Evolutionary conservation across 192 early-diverging fungal species (phyloP), one percentile per base, ranked within the genome.

Genomic region (Diversispora eburnea): DNA sequence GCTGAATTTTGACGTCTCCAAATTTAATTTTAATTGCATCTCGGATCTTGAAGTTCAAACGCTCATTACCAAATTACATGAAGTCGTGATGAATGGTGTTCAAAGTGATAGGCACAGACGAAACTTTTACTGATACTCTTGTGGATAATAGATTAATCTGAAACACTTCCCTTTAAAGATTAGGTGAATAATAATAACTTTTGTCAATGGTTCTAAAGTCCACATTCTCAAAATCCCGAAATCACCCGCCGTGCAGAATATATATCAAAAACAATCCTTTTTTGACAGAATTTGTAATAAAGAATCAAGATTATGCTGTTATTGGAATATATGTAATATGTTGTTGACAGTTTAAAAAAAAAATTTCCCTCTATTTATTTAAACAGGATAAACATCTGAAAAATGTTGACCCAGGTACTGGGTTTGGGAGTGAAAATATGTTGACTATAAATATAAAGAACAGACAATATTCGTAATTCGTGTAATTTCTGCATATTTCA

Each of bases 121-220:
- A 67, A 67, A 67, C 65, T 67, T 45, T 67, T 49, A 67, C 65
- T 12, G 65, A 63, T 33, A 63, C 61, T 3, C 41, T 63, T 63
- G 60, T 63, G 33, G 63, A 65, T 42, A n/a, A n/a, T n/a, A n/a
- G 43, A 65, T 9, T 58, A 58, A 9, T 5, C 25, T 58, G 15
- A 58, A 58, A 19, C 8, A n/a, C 25, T 58, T 19, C 7, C 56
- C 56, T 3, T 58, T 58, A 19, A 56, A 3, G 55, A 56, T 56
- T 19, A 56, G n/a, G 55, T 17, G 5, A 56, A 2, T 56, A 10
- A 8, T 56, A 7, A 19, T 56, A 15, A 56, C n/a, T n/a, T 6
- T 20, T 58, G 25, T 33, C 25, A 22, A 22, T 58, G 12, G 1
- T 58, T 22, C 20, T 58, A 58, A 58, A 58, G 56, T 58, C 19